Evolutionary conservation across 2,329 filamentous ascomycete species (phyloP).

Genomic region (Aspergillus sp.): DNA sequence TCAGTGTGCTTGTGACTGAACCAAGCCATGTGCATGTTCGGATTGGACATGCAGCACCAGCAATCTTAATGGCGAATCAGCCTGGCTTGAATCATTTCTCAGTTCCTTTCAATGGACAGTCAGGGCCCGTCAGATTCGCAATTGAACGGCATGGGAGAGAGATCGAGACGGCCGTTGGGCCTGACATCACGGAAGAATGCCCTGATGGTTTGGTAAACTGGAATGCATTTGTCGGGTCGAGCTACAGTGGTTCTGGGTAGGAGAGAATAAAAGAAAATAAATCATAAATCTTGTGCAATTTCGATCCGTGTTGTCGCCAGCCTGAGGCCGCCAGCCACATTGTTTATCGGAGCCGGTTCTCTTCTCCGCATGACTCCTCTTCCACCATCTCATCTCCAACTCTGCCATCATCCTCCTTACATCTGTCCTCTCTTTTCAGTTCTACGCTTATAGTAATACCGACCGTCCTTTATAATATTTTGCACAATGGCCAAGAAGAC

Average conservation of each 20-base stretch:
- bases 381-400: slow-evolving; percentile 11
- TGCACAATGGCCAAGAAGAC: slow-evolving; percentile 39
- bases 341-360: slow-evolving; percentile 1
- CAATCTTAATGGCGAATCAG: slow-evolving; percentile 25
- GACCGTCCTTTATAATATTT: neutral
- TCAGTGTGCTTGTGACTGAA: slow-evolving; percentile 31
- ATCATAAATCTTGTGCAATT: neutral
- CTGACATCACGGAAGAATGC: slow-evolving; percentile 35
- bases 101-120: slow-evolving; percentile 36
- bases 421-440: neutral
- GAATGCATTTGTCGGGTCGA: slow-evolving; percentile 44
- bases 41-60: slow-evolving; percentile 32
- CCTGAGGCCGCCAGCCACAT: slow-evolving; percentile 3
- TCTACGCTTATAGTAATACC: neutral
- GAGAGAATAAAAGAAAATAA: neutral
- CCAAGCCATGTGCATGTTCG: slow-evolving; percentile 35
- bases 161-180: slow-evolving; percentile 31
- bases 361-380: slow-evolving; percentile 16
- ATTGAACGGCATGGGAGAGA: slow-evolving; percentile 30
- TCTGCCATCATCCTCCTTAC: neutral
- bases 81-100: slow-evolving; percentile 39
- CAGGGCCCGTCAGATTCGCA: slow-evolving; percentile 33
- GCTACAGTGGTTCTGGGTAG: slow-evolving; percentile 3
- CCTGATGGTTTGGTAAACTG: slow-evolving; percentile 37
- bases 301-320: neutral